These are phyloP conservation scores for Oryza longistaminata DNA, from an alignment of 176 grass and related monocot genomes.

Conservation along the genomic window DNA sequence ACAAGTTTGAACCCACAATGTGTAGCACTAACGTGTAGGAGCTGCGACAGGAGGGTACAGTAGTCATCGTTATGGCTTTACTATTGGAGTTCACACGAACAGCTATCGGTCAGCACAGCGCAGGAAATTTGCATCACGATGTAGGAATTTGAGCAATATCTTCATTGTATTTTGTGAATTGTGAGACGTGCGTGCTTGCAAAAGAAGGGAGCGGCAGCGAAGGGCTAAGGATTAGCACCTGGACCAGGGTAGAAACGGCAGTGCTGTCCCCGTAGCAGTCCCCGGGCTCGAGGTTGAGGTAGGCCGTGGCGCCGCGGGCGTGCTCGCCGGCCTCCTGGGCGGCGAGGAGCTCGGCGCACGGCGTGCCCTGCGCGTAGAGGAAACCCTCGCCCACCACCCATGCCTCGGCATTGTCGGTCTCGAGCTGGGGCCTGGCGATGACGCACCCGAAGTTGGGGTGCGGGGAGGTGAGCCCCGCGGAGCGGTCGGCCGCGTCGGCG, in stretches of 20 bases:
- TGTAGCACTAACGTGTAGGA: background rate
- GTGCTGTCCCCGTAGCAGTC: slow-evolving; percentile 84
- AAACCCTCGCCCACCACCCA: slow-evolving; percentile 72
- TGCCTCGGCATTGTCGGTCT: background rate
- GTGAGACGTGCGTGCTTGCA: no score
- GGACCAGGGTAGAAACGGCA: slow-evolving; percentile 63
- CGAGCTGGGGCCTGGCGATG: slow-evolving; percentile 40
- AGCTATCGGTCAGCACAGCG: background rate
- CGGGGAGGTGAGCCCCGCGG: slow-evolving; percentile 68
- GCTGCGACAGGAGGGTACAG: background rate
- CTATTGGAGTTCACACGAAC: background rate
- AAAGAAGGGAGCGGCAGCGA: background rate
- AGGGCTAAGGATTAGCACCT: slow-evolving; percentile 50
- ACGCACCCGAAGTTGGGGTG: slow-evolving; percentile 96
- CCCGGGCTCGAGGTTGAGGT: slow-evolving; percentile 84
- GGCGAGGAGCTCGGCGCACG: slow-evolving; percentile 79
- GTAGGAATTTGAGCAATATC: background rate
- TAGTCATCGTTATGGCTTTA: background rate
- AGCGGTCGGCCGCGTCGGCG: slow-evolving; percentile 75
- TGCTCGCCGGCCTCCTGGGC: slow-evolving; percentile 62
- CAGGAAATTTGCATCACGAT: background rate
- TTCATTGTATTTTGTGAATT: background rate
- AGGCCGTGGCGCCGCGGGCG: slow-evolving; percentile 65
- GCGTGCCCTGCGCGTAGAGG: slow-evolving; percentile 90
- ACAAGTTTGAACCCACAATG: no score